Evolutionary conservation across 441 rosid genomes (phyloP).

Genomic region (Cnidoscolus chayamansa): DNA sequence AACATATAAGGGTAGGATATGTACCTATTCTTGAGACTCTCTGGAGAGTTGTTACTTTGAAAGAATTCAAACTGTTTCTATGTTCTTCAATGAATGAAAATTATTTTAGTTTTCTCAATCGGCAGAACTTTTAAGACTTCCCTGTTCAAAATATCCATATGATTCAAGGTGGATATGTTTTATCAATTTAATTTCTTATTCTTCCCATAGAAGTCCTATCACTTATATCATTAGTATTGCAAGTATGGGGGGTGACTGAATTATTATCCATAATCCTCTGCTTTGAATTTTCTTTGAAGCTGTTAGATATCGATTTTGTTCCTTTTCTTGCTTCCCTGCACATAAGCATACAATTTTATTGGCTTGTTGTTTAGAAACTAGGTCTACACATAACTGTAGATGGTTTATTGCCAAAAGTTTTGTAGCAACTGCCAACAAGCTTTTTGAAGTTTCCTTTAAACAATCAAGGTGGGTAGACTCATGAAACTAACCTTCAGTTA

Average conservation of each 20-base stretch:
- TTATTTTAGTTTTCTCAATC: too few relatives aligned
- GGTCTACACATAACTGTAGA: not conserved
- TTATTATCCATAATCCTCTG: too few relatives aligned
- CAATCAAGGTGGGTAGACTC: not conserved
- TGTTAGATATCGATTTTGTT: not conserved
- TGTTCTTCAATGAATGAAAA: too few relatives aligned
- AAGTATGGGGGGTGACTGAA: too few relatives aligned
- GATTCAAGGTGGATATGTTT: not conserved
- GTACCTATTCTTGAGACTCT: not conserved
- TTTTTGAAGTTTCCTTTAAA: not conserved
- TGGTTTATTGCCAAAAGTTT: not conserved
- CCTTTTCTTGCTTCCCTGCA: not conserved
- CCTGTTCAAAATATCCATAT: not conserved
- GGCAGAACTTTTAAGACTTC: too few relatives aligned
- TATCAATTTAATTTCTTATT: not conserved
- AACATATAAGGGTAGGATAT: conserved; percentile 41
- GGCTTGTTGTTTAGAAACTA: not conserved
- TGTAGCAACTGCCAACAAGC: not conserved
- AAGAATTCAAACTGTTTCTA: too few relatives aligned
- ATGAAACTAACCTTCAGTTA: not conserved
- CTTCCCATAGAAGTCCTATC: not conserved
- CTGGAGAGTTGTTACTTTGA: too few relatives aligned
- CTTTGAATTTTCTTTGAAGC: not conserved
- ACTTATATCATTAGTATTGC: too few relatives aligned
- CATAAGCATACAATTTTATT: not conserved